A percentile compares a stretch with the other conserved stretches of the same genome.
Evolutionary conservation across 2,329 filamentous ascomycete species (phyloP).

Genomic region (Pseudocercospora vitis): DNA sequence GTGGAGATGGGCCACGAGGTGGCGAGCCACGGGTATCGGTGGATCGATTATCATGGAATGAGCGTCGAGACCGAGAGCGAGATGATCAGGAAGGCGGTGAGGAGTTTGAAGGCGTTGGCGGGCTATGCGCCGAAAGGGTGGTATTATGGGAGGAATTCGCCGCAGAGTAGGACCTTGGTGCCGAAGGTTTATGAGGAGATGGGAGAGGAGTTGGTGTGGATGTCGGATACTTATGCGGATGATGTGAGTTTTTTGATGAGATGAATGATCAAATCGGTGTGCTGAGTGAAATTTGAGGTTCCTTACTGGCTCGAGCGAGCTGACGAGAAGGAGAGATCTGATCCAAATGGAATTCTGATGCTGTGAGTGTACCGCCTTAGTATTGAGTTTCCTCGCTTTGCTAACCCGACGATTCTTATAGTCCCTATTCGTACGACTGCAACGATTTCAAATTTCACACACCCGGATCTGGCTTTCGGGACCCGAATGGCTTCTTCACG

Average conservation of each 20-base stretch:
- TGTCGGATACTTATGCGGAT: constrained; percentile 55
- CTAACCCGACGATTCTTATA: too few relatives aligned
- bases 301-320: constrained; percentile 58
- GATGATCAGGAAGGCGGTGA: constrained; percentile 48
- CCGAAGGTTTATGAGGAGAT: constrained; percentile 55
- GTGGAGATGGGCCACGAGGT: constrained; percentile 54
- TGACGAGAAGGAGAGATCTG: constrained; percentile 42
- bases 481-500: constrained; percentile 46
- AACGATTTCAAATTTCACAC: constrained; percentile 54
- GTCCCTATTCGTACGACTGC: constrained; percentile 48
- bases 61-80: constrained; percentile 50
- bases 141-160: constrained; percentile 53
- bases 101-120: constrained; percentile 43
- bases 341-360: constrained; percentile 54
- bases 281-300: constrained; percentile 31
- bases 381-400: too few relatives aligned
- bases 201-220: constrained; percentile 53
- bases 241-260: constrained; percentile 37
- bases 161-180: constrained; percentile 49
- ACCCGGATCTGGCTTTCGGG: constrained; percentile 48
- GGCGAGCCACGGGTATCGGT: constrained; percentile 52
- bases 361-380: too few relatives aligned
- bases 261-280: too few relatives aligned
- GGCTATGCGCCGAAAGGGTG: constrained; percentile 52
- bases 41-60: constrained; percentile 54